These are phyloP conservation scores for Podospora pseudocomata DNA, from an alignment of 495 filamentous ascomycete genomes.

Conservation along the genomic window DNA sequence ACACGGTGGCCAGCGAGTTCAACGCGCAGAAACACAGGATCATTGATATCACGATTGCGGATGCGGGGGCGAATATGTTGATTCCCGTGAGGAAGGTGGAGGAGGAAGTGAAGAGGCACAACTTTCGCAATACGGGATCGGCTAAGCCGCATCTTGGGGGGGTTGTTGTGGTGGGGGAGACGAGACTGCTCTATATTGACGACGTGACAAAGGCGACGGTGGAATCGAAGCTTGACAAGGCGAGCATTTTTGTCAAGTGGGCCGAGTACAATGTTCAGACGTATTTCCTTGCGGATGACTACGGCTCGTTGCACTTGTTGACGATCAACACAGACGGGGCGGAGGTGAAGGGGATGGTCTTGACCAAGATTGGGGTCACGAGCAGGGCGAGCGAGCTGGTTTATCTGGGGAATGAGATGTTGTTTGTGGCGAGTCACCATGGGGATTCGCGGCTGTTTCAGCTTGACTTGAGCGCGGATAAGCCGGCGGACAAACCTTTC, in stretches of 20 bases:
- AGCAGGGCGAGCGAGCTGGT: constrained; percentile 73
- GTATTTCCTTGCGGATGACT: constrained; percentile 87
- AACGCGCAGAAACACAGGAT: constrained; percentile 46
- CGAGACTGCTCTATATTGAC: constrained; percentile 75
- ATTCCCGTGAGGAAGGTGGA: constrained; percentile 70
- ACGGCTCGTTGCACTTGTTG: constrained; percentile 74
- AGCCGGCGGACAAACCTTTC: constrained; percentile 26
- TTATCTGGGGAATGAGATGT: constrained; percentile 66
- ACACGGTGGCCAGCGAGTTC: constrained; percentile 43
- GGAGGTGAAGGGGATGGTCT: constrained; percentile 49
- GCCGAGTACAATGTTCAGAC: constrained; percentile 71
- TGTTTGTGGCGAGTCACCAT: constrained; percentile 89
- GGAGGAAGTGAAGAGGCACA: constrained; percentile 49
- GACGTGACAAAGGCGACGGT: constrained; percentile 61
- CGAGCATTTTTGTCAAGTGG: constrained; percentile 86
- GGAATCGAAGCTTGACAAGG: constrained; percentile 60
- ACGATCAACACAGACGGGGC: constrained; percentile 63
- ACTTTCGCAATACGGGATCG: constrained; percentile 45
- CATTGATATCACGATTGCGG: constrained; percentile 57
- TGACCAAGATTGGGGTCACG: constrained; percentile 65
- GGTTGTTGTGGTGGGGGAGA: constrained; percentile 81
- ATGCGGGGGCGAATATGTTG: constrained; percentile 71
- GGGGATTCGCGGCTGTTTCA: constrained; percentile 84
- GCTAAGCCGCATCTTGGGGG: constrained; percentile 57
- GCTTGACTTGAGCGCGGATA: constrained; percentile 27